These are phyloP conservation scores for Pseudodiploospora longispora DNA, from an alignment of 2,329 filamentous ascomycete genomes.

Conservation along the genomic window DNA sequence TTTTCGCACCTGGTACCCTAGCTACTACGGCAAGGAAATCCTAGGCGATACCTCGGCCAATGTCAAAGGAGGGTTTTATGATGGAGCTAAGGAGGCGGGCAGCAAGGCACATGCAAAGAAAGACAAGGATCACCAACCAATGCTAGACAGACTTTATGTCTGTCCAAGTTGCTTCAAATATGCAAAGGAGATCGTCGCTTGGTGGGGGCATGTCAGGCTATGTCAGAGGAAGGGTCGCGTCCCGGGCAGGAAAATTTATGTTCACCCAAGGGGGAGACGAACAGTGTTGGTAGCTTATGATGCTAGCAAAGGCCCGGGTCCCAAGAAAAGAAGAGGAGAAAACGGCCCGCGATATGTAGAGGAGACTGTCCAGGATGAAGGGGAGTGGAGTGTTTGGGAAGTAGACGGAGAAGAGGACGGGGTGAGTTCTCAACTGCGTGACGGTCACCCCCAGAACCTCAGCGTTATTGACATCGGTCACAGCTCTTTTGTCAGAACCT, in stretches of 20 bases:
- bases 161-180: conserved; percentile 96
- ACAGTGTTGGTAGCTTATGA: conserved; percentile 30
- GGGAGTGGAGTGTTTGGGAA: conserved; percentile 81
- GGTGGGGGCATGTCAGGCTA: conserved; percentile 48
- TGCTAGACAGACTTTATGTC: conserved; percentile 68
- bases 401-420: conserved; percentile 83
- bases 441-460: too few species aligned
- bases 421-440: conserved; percentile 33
- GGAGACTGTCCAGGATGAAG: conserved; percentile 47
- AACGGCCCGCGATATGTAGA: conserved; percentile 31
- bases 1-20: conserved; percentile 89
- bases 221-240: conserved; percentile 44
- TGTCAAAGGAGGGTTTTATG: conserved; percentile 17
- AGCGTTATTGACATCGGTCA: not conserved
- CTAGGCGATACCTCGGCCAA: conserved; percentile 41
- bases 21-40: conserved; percentile 73
- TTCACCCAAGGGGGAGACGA: conserved; percentile 41
- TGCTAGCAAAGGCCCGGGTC: conserved; percentile 19
- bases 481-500: conserved; percentile 89
- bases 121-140: conserved; percentile 29
- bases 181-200: conserved; percentile 53
- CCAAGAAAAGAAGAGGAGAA: conserved; percentile 31
- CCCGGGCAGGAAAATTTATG: conserved; percentile 70
- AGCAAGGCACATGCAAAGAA: conserved; percentile 22
- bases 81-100: conserved; percentile 19